Evolutionary conservation across 257 asterid genomes (phyloP), one percentile per base, ranked within the genome.

Genomic region (Datura wrightii): DNA sequence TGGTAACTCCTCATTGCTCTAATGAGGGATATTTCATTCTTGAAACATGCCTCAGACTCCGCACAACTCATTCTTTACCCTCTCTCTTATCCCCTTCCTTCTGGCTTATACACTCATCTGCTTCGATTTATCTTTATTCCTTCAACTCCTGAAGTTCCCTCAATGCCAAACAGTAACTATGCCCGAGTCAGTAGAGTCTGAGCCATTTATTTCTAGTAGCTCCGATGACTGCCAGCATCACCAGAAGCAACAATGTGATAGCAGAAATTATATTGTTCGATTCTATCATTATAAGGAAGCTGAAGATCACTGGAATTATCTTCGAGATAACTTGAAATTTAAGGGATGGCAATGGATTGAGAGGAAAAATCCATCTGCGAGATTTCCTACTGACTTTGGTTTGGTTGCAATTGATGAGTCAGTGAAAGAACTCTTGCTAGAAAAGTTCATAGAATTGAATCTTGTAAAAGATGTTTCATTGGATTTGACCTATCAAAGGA

Each of bases 321-420:
- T 94, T 36, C 90, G 84, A 86, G 86, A 86, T 65, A 86, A 86
- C 37, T 90, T 96, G 63, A 87, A 89, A 86, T 92, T 92, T 2
- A 46, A 89, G 48, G 98, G 97, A 5, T 96, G 99, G 98, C 84
- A 90, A 83, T 96, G 99, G 98, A 91, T 96, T 71, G 98, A 90
- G 83, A 86, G 99, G 90, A 89, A 83, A 60, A 96, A 96, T 83
- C 91, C 97, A 9, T 98, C 99, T 3, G 86, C 91, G 84, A 91
- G 85, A 79, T 94, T 92, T 86, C 97, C 95, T 0, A 96, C 99
- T 31, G 99, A 94, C 91, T 96, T 96, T 58, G 97, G 97, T 80
- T 84, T 96, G 39, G 93, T 94, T 84, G 86, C 88, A 78, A 93
- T 96, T 87, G 91, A 92, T 19, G 97, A 90, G 37, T 81, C 84